Base-by-base conservation (phyloP, 2,329 filamentous ascomycete species). In the Parastagonospora nodorum region DNA sequence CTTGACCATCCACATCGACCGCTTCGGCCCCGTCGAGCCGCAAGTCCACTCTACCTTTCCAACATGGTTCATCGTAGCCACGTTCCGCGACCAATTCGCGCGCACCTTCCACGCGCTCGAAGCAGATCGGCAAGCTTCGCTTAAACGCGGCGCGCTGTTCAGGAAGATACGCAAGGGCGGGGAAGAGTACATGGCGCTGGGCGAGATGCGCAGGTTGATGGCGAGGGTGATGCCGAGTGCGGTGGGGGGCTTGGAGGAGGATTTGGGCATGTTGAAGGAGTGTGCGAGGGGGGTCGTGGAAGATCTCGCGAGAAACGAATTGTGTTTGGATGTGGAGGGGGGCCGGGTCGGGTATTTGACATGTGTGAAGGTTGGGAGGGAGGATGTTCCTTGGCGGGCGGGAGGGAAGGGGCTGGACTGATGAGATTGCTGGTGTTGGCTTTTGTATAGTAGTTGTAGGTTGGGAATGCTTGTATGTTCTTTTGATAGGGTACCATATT, bases 261-360 rank as follows among this genome's bases (percentile, higher is more conserved):
- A 66, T 42, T 43, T 74, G 30, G 57, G 51, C 16, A 31, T 49
- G 24, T 19, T 73, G 47, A 73, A 72, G 61, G 48, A 50, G 1
- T 54, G 55, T 42, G 72, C 69, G 11, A 41, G 38, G 8, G 38
- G 38, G 11, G 39, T 55, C 5, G 65, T 66, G 12, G 43, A 47
- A 35, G 43, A 47, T 0, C 8, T 71, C 15, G 60, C 53, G 1
- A 43, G 19, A 29, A 68, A 66, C 38, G 51, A 63, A 27, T 36
- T 67, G 0, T 66, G 73, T 59, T 49, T 67, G 19, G 61, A 71
- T 39, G 59, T 67, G 1, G 66, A 71, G n/a, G 37, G 36, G 38
- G 47, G 61, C 11, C 49, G 43, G 11, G 58, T 75, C n/a, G 53
- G 57, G 4, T 76, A 71, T 54, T 47, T 75, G 48, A 75, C 68